Evolutionary conservation across 148 eudicot species (phyloP).

Genomic region (Spergularia bocconei): DNA sequence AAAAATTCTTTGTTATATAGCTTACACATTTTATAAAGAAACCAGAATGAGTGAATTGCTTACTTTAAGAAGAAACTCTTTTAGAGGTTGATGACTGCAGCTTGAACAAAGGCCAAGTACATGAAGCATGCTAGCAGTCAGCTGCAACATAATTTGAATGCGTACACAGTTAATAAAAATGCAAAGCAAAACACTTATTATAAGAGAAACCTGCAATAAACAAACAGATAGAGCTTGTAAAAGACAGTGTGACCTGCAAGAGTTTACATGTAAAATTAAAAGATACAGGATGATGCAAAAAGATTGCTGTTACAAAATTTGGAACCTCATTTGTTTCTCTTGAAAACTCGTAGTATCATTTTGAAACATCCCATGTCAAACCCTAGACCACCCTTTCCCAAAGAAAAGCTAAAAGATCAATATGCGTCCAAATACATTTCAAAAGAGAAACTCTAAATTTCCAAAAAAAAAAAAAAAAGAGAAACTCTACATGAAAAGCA

Average conservation of each 20-base stretch:
- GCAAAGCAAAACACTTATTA: background rate
- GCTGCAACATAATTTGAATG: constrained; percentile 46
- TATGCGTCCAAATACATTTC: background rate
- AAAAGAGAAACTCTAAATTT: background rate
- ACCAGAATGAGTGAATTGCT: constrained; percentile 17
- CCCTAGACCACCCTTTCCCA: background rate
- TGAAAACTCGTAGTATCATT: too few species aligned
- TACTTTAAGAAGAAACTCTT: constrained; percentile 76
- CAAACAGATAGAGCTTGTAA: background rate
- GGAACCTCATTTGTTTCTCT: too few species aligned
- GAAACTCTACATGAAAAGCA: background rate
- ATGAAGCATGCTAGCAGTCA: constrained; percentile 89
- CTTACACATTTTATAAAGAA: too few species aligned
- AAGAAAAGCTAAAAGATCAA: background rate
- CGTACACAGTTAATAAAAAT: background rate
- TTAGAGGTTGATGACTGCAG: constrained; percentile 40
- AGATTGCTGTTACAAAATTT: too few species aligned
- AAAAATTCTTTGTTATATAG: background rate
- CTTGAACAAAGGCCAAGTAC: constrained; percentile 72
- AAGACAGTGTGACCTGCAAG: too few species aligned
- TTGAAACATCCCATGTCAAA: too few species aligned
- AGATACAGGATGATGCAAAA: too few species aligned
- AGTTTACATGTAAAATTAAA: too few species aligned
- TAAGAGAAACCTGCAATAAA: background rate
- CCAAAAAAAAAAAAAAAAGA: background rate